Conservation (phyloP, 768 basidiomycete species). For the Pleurotus giganteus region DNA sequence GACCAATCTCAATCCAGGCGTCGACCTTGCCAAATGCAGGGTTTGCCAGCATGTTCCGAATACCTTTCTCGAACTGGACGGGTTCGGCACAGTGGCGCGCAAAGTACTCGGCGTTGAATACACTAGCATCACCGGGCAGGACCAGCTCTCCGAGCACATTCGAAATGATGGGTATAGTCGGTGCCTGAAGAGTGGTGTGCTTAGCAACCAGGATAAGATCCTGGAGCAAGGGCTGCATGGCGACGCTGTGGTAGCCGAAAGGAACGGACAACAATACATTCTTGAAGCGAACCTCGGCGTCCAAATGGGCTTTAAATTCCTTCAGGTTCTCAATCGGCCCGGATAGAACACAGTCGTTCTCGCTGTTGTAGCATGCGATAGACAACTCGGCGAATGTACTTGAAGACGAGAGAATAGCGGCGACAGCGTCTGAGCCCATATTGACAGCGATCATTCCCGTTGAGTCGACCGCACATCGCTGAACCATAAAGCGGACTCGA, state of each 20-base stretch:
- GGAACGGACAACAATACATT: slow-evolving; percentile 47
- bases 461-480: slow-evolving; percentile 37
- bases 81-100: slow-evolving; percentile 58
- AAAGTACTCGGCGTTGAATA: slow-evolving; percentile 54
- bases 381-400: slow-evolving; percentile 34
- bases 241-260: slow-evolving; percentile 64
- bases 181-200: slow-evolving; percentile 37
- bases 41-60: slow-evolving; percentile 35
- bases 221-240: slow-evolving; percentile 55
- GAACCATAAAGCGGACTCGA: slow-evolving; percentile 54
- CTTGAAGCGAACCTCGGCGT: slow-evolving; percentile 33
- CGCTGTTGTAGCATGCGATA: slow-evolving; percentile 64
- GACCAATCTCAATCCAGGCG: slow-evolving; percentile 68
- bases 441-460: slow-evolving; percentile 66
- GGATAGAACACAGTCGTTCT: slow-evolving; percentile 55
- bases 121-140: slow-evolving; percentile 43
- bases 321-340: slow-evolving; percentile 47
- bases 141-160: slow-evolving; percentile 56
- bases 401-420: slow-evolving; percentile 31
- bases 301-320: slow-evolving; percentile 39
- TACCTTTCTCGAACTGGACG: slow-evolving; percentile 52
- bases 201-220: slow-evolving; percentile 42
- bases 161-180: slow-evolving; percentile 59
- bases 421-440: slow-evolving; percentile 32
- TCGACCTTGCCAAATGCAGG: slow-evolving; percentile 27